These are phyloP conservation scores for Rhododendron molle DNA, from an alignment of 148 eudicot species.

Conservation along the genomic window DNA sequence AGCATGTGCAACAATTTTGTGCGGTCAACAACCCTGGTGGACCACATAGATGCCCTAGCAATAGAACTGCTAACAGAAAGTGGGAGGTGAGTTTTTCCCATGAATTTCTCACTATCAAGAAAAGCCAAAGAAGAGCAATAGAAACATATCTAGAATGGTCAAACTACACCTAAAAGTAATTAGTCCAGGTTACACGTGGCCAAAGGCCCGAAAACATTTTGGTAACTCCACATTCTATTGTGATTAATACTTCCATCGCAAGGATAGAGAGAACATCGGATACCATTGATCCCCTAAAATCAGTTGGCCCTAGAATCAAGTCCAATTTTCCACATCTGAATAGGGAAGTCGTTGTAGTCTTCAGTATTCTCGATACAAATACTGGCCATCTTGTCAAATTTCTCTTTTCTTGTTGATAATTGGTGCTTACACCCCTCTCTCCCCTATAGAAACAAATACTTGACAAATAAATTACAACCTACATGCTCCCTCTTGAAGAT, in stretches of 20 bases:
- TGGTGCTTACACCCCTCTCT: neutral
- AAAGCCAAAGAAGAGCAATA: neutral
- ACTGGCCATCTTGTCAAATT: neutral
- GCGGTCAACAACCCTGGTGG: neutral
- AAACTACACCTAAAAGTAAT: neutral
- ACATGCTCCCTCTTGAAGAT: too few relatives aligned
- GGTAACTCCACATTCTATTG: neutral
- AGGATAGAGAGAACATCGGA: neutral
- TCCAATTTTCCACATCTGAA: neutral
- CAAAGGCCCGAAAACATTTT: neutral
- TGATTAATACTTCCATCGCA: neutral
- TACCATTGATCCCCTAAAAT: neutral
- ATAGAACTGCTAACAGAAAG: neutral
- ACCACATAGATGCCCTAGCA: neutral
- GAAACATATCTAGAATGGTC: neutral
- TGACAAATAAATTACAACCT: too few relatives aligned
- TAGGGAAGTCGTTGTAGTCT: neutral
- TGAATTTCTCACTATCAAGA: neutral
- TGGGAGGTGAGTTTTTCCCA: neutral
- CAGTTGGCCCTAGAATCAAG: neutral
- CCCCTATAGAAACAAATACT: neutral
- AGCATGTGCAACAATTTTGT: constrained; percentile 41
- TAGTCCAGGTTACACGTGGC: neutral
- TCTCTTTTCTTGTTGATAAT: neutral
- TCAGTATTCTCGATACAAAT: neutral